Conservation (phyloP, 257 asterid species). For the Forsythia viridissima region DNA sequence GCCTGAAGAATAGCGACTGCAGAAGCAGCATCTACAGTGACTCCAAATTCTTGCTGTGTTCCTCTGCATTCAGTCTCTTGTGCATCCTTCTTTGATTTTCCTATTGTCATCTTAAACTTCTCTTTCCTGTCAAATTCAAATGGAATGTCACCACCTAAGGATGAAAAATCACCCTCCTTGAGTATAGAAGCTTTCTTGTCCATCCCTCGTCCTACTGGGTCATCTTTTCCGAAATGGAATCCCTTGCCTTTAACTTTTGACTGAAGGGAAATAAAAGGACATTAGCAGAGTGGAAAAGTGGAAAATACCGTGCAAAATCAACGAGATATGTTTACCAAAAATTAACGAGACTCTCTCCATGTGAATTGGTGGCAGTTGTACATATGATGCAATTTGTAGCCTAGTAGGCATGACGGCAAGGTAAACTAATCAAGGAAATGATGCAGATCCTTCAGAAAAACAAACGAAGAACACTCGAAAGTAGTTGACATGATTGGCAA, state of each 20-base stretch:
- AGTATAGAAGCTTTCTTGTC: constrained; percentile 36
- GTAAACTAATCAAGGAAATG: neutral
- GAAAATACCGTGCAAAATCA: constrained; percentile 7
- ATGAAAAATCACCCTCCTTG: constrained; percentile 36
- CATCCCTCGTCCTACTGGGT: constrained; percentile 31
- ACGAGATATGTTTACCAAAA: neutral
- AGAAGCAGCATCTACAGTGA: constrained; percentile 68
- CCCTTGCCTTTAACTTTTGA: constrained; percentile 54
- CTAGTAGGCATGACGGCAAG: neutral
- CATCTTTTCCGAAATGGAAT: constrained; percentile 45
- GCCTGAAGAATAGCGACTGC: constrained; percentile 94
- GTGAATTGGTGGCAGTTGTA: neutral
- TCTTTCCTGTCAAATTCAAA: constrained; percentile 73
- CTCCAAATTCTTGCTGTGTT: constrained; percentile 47
- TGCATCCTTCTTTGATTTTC: constrained; percentile 74
- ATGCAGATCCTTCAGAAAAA: neutral
- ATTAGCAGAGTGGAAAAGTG: neutral
- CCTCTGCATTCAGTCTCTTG: constrained; percentile 48
- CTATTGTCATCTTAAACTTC: constrained; percentile 85
- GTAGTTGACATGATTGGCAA: neutral
- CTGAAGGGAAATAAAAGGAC: constrained; percentile 39
- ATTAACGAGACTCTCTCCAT: neutral
- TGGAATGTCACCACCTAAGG: constrained; percentile 45
- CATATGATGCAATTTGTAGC: neutral
- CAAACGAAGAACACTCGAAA: neutral